These are phyloP conservation scores for Penicillium sp. DNA, from an alignment of 2,329 filamentous ascomycete genomes.

Conservation along the genomic window DNA sequence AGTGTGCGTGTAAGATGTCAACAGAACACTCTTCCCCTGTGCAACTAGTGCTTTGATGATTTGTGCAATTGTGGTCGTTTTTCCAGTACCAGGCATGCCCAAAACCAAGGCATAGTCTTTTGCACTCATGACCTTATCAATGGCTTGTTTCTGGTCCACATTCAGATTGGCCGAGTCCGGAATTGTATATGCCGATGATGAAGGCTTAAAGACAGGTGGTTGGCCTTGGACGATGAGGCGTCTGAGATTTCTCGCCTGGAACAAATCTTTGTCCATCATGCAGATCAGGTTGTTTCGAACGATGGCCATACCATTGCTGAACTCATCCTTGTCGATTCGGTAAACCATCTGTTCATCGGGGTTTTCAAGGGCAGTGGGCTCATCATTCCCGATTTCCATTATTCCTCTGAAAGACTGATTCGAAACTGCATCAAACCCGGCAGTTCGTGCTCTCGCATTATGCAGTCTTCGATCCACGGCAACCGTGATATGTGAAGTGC, in stretches of 20 bases:
- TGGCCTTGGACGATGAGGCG: slow-evolving; percentile 73
- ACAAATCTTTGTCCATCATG: slow-evolving; percentile 75
- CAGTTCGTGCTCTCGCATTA: slow-evolving; percentile 70
- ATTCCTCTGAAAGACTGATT: slow-evolving; percentile 89
- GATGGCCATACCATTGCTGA: slow-evolving; percentile 94
- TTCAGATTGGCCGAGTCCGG: slow-evolving; percentile 62
- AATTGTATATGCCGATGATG: slow-evolving; percentile 59
- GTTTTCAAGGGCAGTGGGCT: slow-evolving; percentile 34
- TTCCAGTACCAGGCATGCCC: slow-evolving; percentile 96
- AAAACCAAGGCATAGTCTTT: slow-evolving; percentile 94
- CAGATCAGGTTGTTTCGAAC: slow-evolving; percentile 91
- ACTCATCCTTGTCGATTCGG: slow-evolving; percentile 93
- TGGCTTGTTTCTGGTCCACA: slow-evolving; percentile 76
- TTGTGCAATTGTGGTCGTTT: slow-evolving; percentile 96
- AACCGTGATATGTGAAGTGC: slow-evolving; percentile 71
- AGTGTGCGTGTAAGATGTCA: slow-evolving; percentile 95
- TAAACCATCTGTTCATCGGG: slow-evolving; percentile 58
- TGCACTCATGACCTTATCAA: slow-evolving; percentile 92
- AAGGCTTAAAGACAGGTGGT: slow-evolving; percentile 66
- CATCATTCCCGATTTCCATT: slow-evolving; percentile 70
- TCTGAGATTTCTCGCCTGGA: slow-evolving; percentile 66
- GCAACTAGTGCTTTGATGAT: slow-evolving; percentile 87
- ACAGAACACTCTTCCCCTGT: slow-evolving; percentile 83
- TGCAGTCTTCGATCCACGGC: slow-evolving; percentile 87
- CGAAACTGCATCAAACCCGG: slow-evolving; percentile 66